Evolutionary conservation across 352 stramenopile genomes (phyloP).

Genomic region (Phytophthora colocasiae): DNA sequence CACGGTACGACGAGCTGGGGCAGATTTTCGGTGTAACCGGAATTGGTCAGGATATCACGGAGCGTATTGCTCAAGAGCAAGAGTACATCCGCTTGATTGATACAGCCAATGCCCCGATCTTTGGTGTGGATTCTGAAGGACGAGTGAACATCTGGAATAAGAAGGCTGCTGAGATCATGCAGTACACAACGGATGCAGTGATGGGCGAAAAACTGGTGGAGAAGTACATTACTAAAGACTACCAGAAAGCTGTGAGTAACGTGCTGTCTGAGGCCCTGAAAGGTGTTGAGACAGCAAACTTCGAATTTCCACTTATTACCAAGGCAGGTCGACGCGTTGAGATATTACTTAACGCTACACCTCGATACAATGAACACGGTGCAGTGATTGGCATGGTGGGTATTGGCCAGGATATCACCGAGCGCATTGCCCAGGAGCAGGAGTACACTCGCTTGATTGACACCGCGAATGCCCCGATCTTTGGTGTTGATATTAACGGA

Average conservation of each 20-base stretch:
- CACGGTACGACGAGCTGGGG: conserved; percentile 45
- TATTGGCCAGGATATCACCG: conserved; percentile 25
- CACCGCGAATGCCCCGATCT: conserved; percentile 17
- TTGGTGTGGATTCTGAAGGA: conserved; percentile 61
- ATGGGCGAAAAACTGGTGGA: conserved; percentile 49
- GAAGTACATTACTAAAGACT: conserved; percentile 32
- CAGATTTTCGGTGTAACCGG: conserved; percentile 55
- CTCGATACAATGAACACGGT: conserved; percentile 25
- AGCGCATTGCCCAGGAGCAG: conserved; percentile 23
- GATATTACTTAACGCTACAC: conserved; percentile 25
- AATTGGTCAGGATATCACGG: conserved; percentile 66
- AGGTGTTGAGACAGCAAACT: conserved; percentile 47
- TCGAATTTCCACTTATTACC: conserved; percentile 30
- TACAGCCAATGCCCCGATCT: conserved; percentile 68
- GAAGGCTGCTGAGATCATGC: conserved; percentile 58
- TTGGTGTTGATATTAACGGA: conserved; percentile 14
- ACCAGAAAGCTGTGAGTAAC: conserved; percentile 17
- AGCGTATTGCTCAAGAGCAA: conserved; percentile 64
- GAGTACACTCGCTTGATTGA: conserved; percentile 26
- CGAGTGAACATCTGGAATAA: conserved; percentile 68
- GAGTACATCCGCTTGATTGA: conserved; percentile 73
- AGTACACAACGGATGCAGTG: conserved; percentile 52
- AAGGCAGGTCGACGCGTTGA: conserved; percentile 23
- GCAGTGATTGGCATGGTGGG: conserved; percentile 24
- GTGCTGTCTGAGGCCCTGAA: conserved; percentile 24